Evolutionary conservation across 768 basidiomycete species (phyloP), one percentile per base, ranked within the genome.

Genomic region (Termitomyces sp.): DNA sequence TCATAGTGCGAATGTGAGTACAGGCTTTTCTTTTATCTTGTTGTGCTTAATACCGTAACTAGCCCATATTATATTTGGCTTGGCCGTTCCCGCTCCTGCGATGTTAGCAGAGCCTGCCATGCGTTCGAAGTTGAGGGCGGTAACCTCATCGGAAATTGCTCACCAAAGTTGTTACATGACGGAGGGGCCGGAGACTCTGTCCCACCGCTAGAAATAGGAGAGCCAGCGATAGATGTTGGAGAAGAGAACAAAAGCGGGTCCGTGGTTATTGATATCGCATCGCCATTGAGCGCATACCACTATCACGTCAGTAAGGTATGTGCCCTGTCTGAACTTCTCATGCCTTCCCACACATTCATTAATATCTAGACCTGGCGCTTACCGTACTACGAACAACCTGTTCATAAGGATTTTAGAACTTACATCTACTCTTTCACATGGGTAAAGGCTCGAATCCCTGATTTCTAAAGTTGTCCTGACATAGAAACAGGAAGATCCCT

Each of bases 1-100:
- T 82, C 70, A 77, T 88, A 62, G 79, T 88, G 50, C 73, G 84
- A 67, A 89, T 89, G 79, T 83, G 47, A 18, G 66, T 59, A 46
- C 10, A 47, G 50, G 32, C 7, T 40, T 5, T 40, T 23, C 40
- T 30, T 51, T 54, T 14, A n/a, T 4, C n/a, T 57, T 28, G 20
- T n/a, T 33, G 51, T 14, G 23, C 41, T 47, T 23, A 51, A 60
- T 26, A 41, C 14, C 23, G 40, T 44, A 23, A 36, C 26, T 58
- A 85, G 82, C 32, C 84, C 85, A 0, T 88, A 87, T 73, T 91
- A 90, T 68, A 83, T 91, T 63, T 90, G 87, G 81, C 77, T 91
- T 33, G 88, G 88, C 38, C 83, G 86, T 52, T 82, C 87, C 9
- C 83, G 87, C 28, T 72, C 78, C 4, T 79, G 83, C 60, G 84